Base-by-base conservation (phyloP, 495 filamentous ascomycete genomes). In the Neurospora sp. region DNA sequence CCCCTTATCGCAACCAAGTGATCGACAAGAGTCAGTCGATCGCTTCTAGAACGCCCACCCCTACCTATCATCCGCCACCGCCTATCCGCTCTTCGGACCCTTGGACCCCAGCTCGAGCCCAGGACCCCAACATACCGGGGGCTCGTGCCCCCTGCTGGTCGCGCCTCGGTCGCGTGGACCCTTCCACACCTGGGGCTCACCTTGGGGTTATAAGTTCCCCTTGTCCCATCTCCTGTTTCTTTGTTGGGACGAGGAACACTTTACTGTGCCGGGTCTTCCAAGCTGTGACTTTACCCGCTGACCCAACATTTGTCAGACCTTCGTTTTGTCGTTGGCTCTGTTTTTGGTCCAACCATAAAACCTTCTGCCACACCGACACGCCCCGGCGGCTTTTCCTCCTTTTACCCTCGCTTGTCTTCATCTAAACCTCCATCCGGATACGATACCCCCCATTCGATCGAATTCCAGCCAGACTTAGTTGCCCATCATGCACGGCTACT, bases 401-500 rank as follows among this genome's bases (percentile, higher is more conserved):
- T 35, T 18, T 66, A 66, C 54, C 27, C 54, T 62, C 54, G 14
- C 11, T 62, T 62, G 12, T 62, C 54, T 12, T 35, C 27, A 66
- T 40, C 69, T 74, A 11, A 20, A 59, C 44, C 62, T 59, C 48
- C 73, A 37, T 41, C 37, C 48, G 54, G 27, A 37, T 37, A 66
- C 37, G 20, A 59, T 42, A 54, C 44, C 39, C 23, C 7, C 37
- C 20, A 20, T 71, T 11, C 39, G 35, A 23, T 27, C 16, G n/a
- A 39, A 27, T 23, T 27, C 27, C 10, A 69, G 14, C 10, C 12
- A 69, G 39, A 48, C 31, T 70, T 18, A 69, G 59, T 39, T 70
- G 70, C 74, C 78, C 76, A 75, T 39, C 77, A 81, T 81, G 80
- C 76, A 81, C 75, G 80, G 80, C 75, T 81, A 81, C 73, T 81